Conservation (phyloP, 169 alveolate species). For the Plasmodium cynomolgi region DNA sequence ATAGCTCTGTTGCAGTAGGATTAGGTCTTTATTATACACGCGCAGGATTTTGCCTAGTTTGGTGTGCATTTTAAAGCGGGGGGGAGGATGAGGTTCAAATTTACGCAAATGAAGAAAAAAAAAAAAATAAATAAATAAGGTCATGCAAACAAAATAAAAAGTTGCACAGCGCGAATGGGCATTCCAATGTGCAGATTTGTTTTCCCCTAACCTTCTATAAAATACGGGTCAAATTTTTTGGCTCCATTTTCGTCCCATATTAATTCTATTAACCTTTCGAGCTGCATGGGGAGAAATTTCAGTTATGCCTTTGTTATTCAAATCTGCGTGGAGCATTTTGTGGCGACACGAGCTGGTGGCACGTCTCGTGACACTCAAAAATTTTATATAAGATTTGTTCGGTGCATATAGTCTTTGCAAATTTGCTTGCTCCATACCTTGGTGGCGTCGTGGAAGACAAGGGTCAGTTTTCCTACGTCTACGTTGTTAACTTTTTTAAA, state of each 20-base stretch:
- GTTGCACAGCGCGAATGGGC: not conserved
- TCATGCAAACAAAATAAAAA: not conserved
- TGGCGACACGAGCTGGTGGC: not conserved
- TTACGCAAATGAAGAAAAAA: not conserved
- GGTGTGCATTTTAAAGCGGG: not conserved
- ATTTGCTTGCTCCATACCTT: conserved; percentile 19
- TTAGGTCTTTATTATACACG: conserved; percentile 27
- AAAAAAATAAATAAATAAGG: not conserved
- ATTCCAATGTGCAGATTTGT: not conserved
- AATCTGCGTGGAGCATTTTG: not conserved
- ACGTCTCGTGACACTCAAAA: not conserved
- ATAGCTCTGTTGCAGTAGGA: conserved; percentile 46
- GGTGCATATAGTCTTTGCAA: not conserved
- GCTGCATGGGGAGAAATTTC: conserved; percentile 11
- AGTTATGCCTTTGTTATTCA: not conserved
- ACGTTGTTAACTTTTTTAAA: conserved; percentile 43
- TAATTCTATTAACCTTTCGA: conserved; percentile 16
- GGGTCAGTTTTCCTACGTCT: conserved; percentile 55
- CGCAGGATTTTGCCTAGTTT: conserved; percentile 24
- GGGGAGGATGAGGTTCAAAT: not conserved
- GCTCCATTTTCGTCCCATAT: conserved; percentile 68
- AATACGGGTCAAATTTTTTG: conserved; percentile 30
- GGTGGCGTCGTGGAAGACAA: conserved; percentile 13
- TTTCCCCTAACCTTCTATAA: conserved; percentile 39
- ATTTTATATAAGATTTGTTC: not conserved